Evolutionary conservation across 2,329 filamentous ascomycete species (phyloP).

Genomic region (Biscogniauxia marginata): DNA sequence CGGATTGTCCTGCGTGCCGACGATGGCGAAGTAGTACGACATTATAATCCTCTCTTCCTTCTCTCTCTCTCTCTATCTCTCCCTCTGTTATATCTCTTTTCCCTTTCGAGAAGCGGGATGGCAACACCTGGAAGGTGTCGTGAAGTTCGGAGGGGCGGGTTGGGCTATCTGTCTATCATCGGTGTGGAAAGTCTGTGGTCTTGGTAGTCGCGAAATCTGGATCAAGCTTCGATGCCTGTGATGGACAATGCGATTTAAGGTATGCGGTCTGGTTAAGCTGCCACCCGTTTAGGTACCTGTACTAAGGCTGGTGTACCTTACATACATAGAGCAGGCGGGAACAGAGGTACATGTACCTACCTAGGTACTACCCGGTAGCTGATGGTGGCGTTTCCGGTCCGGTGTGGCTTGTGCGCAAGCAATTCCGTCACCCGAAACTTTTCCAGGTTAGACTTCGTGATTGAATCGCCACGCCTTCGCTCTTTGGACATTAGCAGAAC

Average conservation of each 20-base stretch:
- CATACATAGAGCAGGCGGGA: no score
- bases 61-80: slow-evolving; percentile 24
- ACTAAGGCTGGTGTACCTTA: no score
- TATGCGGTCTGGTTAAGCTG: no score
- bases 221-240: no score
- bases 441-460: slow-evolving; percentile 10
- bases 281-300: no score
- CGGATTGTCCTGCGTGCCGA: slow-evolving; percentile 92
- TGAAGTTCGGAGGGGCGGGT: neutral
- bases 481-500: slow-evolving; percentile 2
- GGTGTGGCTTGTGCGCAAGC: neutral
- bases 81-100: neutral
- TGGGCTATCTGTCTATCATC: neutral
- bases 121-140: no score
- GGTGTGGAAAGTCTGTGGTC: neutral
- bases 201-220: no score
- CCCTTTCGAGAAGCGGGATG: neutral
- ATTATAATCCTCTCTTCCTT: slow-evolving; percentile 45
- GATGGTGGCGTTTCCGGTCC: neutral
- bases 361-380: neutral
- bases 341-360: no score
- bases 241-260: no score
- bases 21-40: slow-evolving; percentile 98
- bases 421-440: slow-evolving; percentile 19
- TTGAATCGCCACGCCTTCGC: neutral